Base-by-base conservation (phyloP, 83 land plant species). In the Isoetes engelmannii region DNA sequence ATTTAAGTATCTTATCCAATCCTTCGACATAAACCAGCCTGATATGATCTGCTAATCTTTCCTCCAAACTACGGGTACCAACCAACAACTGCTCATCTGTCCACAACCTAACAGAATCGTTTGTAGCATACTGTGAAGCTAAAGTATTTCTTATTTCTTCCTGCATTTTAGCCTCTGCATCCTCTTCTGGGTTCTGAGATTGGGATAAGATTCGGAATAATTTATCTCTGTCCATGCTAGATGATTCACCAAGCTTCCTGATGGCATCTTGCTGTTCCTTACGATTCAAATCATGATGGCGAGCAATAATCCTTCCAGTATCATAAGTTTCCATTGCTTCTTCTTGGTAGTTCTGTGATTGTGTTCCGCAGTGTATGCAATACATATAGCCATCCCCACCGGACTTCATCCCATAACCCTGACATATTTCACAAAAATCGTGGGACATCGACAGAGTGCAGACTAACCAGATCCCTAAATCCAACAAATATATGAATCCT, bases 341-440 rank as follows among this genome's bases (percentile, higher is more conserved):
- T 49, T 84, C 88, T 47, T 81, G 13, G 75, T 78, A 54, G 61
- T 80, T 84, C 53, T 90, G 89, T n/a, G 84, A 84, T 64, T 86
- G 93, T 7, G 85, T 51, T 13, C 81, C 86, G 72, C 99, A 94
- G 3, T 28, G 6, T 0, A 7, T 62, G 76, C 99, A 94, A 79
- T 88, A 90, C 77, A 61, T 84, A 78, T 74, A 94, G 47, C 99
- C 99, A 48, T 90, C 90, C 12, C 48, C 76, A 6, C 84, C 87
- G 17, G 51, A 69, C 0, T 45, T 46, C 42, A 88, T 53, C n/a
- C 80, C 84, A 4, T 48, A 12, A 50, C 72, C 74, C 45, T 85
- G 82, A 72, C 86, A 87, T 5, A 42, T 55, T 28, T 65, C 55
- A 67, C 87, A 83, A 46, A 74, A 18, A 3, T 63, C 77, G 37